Base-by-base conservation (phyloP, 148 eudicot species). In the Rhododendron williamsianum region DNA sequence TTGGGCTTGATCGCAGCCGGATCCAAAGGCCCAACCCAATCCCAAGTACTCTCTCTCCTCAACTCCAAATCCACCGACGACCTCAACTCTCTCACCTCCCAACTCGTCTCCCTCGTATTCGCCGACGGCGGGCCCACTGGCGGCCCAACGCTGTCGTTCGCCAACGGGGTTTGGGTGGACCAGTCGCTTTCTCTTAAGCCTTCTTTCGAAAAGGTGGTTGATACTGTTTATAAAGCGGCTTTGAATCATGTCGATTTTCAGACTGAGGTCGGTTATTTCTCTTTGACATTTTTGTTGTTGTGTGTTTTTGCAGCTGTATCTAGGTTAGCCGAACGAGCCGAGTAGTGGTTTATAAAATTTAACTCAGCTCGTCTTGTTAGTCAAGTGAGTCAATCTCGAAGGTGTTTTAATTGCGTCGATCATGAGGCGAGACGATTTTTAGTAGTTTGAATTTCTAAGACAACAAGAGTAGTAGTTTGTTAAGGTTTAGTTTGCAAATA, bases 131-230 rank as follows among this genome's bases (percentile, higher is more conserved):
- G 89, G 54, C 46, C 91, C n/a, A 15, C 41, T 21, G 95, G 97
- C 30, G 98, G 96, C 35, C 98, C 97, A 12, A 74, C 43, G 82
- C 69, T 96, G 89, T 89, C 93, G 0, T 91, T 91, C 4, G 97
- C 93, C 7, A 94, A 94, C 71, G 95, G 97, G 3, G 89, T 94
- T 45, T 96, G 98, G 99, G 86, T 94, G 2, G 98, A 96, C 46
- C 92, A 83, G 48, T 84, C 88, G 8, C 85, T 93, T 23, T 77
- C 86, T 25, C 73, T 94, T 45, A 93, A 92, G 83, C 86, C 92
- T 67, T 30, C 82, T 10, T 96, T 96, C 80, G 90, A 88, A 71
- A 84, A 87, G 78, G 84, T 93, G 36, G 93, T 93, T 2, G 93
- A 91, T 45, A 84, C 69, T 52, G 87, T 88, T 35, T 96, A 92